phyloP scores from a whole-genome alignment of 2,329 filamentous ascomycete species.

The Colletotrichum tropicicola region DNA sequence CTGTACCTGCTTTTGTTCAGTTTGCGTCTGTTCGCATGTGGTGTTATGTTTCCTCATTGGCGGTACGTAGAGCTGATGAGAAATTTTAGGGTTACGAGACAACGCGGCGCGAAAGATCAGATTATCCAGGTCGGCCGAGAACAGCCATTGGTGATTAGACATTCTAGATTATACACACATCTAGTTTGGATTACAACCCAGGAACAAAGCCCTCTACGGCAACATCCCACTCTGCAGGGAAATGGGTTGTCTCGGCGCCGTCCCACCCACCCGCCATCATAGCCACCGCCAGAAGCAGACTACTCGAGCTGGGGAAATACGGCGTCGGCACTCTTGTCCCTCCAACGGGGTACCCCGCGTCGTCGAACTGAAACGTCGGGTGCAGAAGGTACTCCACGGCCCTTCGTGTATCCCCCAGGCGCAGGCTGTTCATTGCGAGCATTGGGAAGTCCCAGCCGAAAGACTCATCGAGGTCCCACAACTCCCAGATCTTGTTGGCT shows the following conservation, averaged over 20 bases:
- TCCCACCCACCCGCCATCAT: constrained; percentile 69
- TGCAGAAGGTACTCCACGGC: constrained; percentile 56
- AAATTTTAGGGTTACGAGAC: no score
- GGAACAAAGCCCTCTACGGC: constrained; percentile 55
- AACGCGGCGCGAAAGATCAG: no score
- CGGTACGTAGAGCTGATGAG: no score
- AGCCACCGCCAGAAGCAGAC: constrained; percentile 59
- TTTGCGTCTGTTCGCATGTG: background rate
- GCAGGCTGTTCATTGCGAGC: constrained; percentile 53
- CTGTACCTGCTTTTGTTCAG: background rate
- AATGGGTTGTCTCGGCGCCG: constrained; percentile 53
- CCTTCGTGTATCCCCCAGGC: constrained; percentile 48
- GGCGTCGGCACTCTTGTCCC: constrained; percentile 63
- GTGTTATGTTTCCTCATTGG: no score
- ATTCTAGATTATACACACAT: no score
- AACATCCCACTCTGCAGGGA: constrained; percentile 57
- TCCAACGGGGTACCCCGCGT: constrained; percentile 63
- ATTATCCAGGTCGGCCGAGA: no score
- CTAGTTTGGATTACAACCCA: no score
- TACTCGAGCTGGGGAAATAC: constrained; percentile 62
- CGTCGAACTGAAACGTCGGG: constrained; percentile 62
- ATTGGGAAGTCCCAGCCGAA: constrained; percentile 56
- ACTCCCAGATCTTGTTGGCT: constrained; percentile 45
- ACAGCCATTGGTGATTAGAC: no score
- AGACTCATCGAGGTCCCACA: constrained; percentile 49